Evolutionary conservation across 2,329 filamentous ascomycete species (phyloP).

Genomic region (Ophiostoma quercus): DNA sequence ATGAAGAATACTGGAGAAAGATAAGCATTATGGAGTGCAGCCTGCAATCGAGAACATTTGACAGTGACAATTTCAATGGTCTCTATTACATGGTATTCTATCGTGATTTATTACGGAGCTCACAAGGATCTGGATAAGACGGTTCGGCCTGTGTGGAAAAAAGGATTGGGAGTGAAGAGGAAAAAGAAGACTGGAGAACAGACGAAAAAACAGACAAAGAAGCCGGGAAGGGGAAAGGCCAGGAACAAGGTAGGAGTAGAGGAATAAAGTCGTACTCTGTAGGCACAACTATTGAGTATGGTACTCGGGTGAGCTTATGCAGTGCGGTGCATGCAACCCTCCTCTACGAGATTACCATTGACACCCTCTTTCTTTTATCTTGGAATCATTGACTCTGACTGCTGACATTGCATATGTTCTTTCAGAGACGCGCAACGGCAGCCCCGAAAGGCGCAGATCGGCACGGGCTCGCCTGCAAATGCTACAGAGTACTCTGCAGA

Average conservation of each 20-base stretch:
- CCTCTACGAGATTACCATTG: background rate
- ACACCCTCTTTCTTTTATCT: background rate
- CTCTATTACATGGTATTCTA: background rate
- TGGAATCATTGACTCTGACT: background rate
- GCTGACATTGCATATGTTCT: background rate
- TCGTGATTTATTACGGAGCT: background rate
- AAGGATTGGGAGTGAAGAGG: background rate
- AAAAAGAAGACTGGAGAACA: background rate
- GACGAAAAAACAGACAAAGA: background rate
- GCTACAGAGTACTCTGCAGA: no score
- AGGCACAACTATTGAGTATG: background rate
- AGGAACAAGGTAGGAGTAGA: conserved; percentile 7
- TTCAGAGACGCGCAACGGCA: background rate
- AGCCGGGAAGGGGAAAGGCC: background rate
- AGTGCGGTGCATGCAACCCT: background rate
- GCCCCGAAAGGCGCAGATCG: background rate
- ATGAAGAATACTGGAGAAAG: background rate
- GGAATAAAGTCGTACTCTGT: background rate
- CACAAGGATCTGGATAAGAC: conserved; percentile 5
- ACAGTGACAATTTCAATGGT: background rate
- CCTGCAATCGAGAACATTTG: background rate
- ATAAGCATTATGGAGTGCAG: background rate
- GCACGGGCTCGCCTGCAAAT: background rate
- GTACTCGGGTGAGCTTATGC: no score
- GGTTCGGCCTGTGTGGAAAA: background rate